These are phyloP conservation scores for Aureobasidium zeae DNA, from an alignment of 2,329 filamentous ascomycete genomes.

Conservation along the genomic window DNA sequence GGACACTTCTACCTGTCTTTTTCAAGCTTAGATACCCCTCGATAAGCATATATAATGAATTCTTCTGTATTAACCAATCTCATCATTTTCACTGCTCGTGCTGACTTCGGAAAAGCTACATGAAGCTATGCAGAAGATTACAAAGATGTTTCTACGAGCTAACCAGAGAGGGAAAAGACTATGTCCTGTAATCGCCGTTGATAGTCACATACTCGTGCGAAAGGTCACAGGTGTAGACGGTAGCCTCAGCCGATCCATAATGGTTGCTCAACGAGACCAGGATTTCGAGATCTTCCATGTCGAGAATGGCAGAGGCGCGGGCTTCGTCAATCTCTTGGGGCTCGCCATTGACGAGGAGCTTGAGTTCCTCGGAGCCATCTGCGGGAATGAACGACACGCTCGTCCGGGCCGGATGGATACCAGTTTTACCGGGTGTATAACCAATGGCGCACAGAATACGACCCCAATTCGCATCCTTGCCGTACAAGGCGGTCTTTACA, in stretches of 20 bases:
- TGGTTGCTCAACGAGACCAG: slow-evolving; percentile 59
- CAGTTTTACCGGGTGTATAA: slow-evolving; percentile 57
- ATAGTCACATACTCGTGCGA: slow-evolving; percentile 72
- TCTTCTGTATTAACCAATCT: too few species aligned
- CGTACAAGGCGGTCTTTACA: slow-evolving; percentile 95
- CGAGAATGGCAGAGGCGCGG: slow-evolving; percentile 66
- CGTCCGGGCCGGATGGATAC: slow-evolving; percentile 59
- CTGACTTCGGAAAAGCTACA: too few species aligned
- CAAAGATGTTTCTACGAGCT: too few species aligned
- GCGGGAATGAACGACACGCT: slow-evolving; percentile 70
- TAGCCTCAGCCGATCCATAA: slow-evolving; percentile 40
- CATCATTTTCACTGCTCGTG: too few species aligned
- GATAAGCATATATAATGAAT: too few species aligned
- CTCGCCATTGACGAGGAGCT: slow-evolving; percentile 68
- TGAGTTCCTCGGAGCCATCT: slow-evolving; percentile 67
- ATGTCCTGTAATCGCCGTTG: slow-evolving; percentile 57
- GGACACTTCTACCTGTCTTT: too few species aligned
- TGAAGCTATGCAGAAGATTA: too few species aligned
- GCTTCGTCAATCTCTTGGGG: slow-evolving; percentile 70
- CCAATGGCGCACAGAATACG: slow-evolving; percentile 92
- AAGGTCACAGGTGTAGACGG: slow-evolving; percentile 81
- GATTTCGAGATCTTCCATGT: slow-evolving; percentile 71
- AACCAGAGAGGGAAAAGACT: too few species aligned
- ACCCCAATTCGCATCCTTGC: slow-evolving; percentile 97
- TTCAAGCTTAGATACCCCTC: too few species aligned